These are phyloP conservation scores for Copromyces sp. DNA, from an alignment of 495 filamentous ascomycete genomes.

Conservation along the genomic window DNA sequence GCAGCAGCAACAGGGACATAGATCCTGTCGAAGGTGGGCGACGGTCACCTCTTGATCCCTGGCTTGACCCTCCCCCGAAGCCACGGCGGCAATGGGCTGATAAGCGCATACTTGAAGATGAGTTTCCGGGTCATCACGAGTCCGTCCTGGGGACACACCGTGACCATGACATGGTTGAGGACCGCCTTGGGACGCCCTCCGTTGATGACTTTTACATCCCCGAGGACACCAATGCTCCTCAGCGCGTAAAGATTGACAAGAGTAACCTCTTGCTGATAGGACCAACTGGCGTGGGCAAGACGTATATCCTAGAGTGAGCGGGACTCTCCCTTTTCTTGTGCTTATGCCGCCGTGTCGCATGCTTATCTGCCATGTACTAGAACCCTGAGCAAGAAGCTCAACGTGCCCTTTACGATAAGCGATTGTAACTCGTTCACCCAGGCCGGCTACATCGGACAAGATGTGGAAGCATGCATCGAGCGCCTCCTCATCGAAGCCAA, in stretches of 20 bases:
- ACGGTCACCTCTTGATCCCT: slow-evolving; percentile 11
- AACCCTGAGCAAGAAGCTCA: slow-evolving; percentile 49
- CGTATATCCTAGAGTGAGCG: slow-evolving; percentile 71
- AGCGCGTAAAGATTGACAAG: slow-evolving; percentile 78
- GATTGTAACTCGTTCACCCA: slow-evolving; percentile 97
- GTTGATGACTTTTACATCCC: slow-evolving; percentile 27
- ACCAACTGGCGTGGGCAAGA: slow-evolving; percentile 93
- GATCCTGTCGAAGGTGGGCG: slow-evolving; percentile 43
- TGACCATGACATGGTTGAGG: slow-evolving; percentile 4
- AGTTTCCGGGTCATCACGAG: slow-evolving; percentile 64
- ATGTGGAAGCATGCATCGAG: slow-evolving; percentile 87
- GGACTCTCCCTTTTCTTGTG: neutral
- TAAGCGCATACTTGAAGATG: slow-evolving; percentile 48
- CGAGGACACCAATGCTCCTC: slow-evolving; percentile 37
- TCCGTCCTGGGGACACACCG: slow-evolving; percentile 38
- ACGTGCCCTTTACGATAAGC: slow-evolving; percentile 93
- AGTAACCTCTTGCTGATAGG: slow-evolving; percentile 90
- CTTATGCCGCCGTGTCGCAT: neutral
- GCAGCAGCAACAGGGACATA: slow-evolving; percentile 15
- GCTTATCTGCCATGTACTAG: slow-evolving; percentile 15
- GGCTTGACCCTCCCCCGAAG: slow-evolving; percentile 12
- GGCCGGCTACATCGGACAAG: slow-evolving; percentile 94
- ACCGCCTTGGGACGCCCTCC: slow-evolving; percentile 5
- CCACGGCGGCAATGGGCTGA: slow-evolving; percentile 17
- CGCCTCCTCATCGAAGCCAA: slow-evolving; percentile 81